Evolutionary conservation across 345 rosid genomes (phyloP), one percentile per base, ranked within the genome.

Genomic region (Lepidium africanum): DNA sequence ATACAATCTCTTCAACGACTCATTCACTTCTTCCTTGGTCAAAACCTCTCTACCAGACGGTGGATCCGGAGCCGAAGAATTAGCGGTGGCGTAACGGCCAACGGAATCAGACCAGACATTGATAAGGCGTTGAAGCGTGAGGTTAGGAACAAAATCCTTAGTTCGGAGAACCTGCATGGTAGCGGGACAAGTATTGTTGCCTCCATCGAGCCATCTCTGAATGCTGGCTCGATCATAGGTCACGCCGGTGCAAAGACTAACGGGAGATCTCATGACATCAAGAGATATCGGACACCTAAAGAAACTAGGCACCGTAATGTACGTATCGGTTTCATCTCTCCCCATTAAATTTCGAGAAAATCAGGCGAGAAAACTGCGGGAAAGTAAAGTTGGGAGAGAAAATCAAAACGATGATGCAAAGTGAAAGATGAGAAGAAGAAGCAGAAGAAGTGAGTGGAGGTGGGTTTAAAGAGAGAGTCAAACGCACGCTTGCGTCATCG

Each of bases 251-350:
- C 84, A 86, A 70, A 94, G 88, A 72, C 91, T 94, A 16, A 94
- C 97, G 0, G 99, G 97, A 5, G 97, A 91, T 53, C 64, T 81
- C 99, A 94, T 94, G 11, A 94, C 91, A 74, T 94, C 99, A 1
- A 94, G 86, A 6, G 97, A 87, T 36, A 94, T 90, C n/a, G 99
- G 99, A 58, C 99, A 94, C 56, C 76, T 81, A 81, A 94, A 94
- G 75, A 84, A 79, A 76, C 76, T 85, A 36, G 99, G 99, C 33
- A 87, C 76, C 65, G 89, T 76, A 77, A 87, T 80, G 86, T 66
- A 84, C 72, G 84, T 69, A 13, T 75, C 74, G 5, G 63, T 49
- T 68, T 87, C 88, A 59, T 94, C 90, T 53, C 83, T 85, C 53
- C 75, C 80, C 87, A 84, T 85, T 12, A 41, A 5, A 19, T 36